Evolutionary conservation across 1,139 yeast genomes (phyloP), one percentile per base, ranked within the genome.

Genomic region (Zygosaccharomyces pseudobailii): DNA sequence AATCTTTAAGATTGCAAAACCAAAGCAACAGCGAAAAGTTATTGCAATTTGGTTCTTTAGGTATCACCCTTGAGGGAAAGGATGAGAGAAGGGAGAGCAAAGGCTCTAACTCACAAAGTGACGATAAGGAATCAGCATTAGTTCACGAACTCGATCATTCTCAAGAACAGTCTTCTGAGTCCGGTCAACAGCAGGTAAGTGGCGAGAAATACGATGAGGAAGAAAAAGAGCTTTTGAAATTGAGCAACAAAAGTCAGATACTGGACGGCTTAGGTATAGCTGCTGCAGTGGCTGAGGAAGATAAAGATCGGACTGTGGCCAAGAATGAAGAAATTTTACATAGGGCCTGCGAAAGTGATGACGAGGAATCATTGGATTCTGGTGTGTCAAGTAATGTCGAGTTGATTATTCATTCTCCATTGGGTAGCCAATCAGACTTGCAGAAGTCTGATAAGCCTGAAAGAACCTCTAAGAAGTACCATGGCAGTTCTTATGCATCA

Each of bases 41-140:
- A 13, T 37, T 55, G 20, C 53, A 58, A 24, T 49, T 61, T 19
- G 56, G 55, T 24, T 58, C 63, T 3, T 48, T 61, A 17, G 65
- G 64, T 31, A 61, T 61, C 20, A 53, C 50, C 13, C 41, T 60
- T 4, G 59, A 54, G 20, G 50, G 45, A 21, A 52, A 40, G 20
- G 41, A 38, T 7, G 31, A 20, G 17, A 40, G 40, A 6, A 32
- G 24, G 22, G 32, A 34, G 10, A 19, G 31, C 28, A 17, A 13
- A 6, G 19, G n/a, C n/a, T 19, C 25, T 2, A 28, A 20, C 20
- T 33, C 30, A 9, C 31, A 19, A 9, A 46, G 25, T 20, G 42
- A 30, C 21, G 47, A 46, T 20, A 49, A 45, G 20, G 46, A 27
- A 20, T 45, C 48, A 10, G 49, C 28, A 9, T 32, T 40, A 28